Conservation (phyloP, 306 rosid species). For the Biancaea sappan region DNA sequence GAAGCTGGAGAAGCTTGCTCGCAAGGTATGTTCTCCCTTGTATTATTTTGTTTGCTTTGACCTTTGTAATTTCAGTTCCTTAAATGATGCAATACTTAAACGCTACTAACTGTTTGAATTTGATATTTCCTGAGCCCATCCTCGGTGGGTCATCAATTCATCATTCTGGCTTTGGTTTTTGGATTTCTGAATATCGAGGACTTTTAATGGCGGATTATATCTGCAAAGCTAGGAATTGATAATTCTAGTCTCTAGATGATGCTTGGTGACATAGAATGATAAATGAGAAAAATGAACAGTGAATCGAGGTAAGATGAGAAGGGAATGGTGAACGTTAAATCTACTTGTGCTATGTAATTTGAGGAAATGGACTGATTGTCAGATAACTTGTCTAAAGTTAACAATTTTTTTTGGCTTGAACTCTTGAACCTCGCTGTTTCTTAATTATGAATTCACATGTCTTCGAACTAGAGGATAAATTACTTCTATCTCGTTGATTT, state of each 20-base stretch:
- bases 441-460: not conserved
- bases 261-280: constrained; percentile 10
- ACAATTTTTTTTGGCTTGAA: constrained; percentile 26
- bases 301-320: constrained; percentile 1
- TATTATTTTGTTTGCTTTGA: constrained; percentile 6
- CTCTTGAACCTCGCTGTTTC: constrained; percentile 2
- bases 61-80: not conserved
- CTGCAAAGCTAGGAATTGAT: not conserved
- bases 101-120: not conserved
- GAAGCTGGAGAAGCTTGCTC: constrained; percentile 91
- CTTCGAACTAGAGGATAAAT: not conserved
- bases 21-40: constrained; percentile 54
- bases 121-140: not conserved
- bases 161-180: constrained; percentile 16
- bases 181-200: not conserved
- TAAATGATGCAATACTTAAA: not conserved
- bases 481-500: constrained; percentile 1
- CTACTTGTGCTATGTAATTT: constrained; percentile 4
- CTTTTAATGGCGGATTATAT: constrained; percentile 4
- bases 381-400: constrained; percentile 5
- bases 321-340: not conserved
- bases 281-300: not conserved
- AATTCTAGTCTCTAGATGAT: constrained; percentile 5
- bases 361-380: not conserved
- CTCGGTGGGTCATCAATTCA: constrained; percentile 19